Evolutionary conservation across 495 filamentous ascomycete genomes (phyloP).

Genomic region (Poronia punctata): DNA sequence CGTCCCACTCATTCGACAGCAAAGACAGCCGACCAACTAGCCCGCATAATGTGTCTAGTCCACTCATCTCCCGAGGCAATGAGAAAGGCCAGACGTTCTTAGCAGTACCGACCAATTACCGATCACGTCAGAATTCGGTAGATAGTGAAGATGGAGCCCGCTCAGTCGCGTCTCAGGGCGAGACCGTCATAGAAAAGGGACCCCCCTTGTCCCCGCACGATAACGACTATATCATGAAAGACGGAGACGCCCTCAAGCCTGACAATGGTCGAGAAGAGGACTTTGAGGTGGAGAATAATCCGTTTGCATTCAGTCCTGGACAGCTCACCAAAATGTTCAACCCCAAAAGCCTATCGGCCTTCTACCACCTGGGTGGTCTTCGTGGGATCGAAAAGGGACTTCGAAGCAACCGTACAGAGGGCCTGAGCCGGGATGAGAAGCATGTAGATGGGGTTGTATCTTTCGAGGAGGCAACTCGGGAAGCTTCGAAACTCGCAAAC

Average conservation of each 20-base stretch:
- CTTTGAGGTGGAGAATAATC: conserved; percentile 59
- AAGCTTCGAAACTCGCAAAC: conserved; percentile 22
- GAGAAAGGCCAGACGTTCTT: conserved; percentile 40
- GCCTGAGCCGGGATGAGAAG: conserved; percentile 62
- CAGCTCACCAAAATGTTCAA: conserved; percentile 69
- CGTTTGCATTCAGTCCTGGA: conserved; percentile 64
- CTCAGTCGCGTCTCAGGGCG: conserved; percentile 39
- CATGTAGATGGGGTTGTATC: conserved; percentile 47
- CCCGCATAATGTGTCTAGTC: conserved; percentile 82
- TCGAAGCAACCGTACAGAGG: conserved; percentile 55
- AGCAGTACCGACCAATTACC: conserved; percentile 38
- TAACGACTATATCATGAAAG: conserved; percentile 44
- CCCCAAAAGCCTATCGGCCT: conserved; percentile 67
- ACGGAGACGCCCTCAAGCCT: conserved; percentile 52
- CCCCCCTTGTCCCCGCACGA: conserved; percentile 29
- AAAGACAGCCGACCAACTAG: conserved; percentile 77
- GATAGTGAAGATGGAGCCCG: conserved; percentile 45
- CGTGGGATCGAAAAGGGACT: conserved; percentile 61
- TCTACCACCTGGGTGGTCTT: conserved; percentile 60
- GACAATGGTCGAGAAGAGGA: conserved; percentile 59
- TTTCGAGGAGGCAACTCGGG: conserved; percentile 52
- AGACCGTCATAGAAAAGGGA: conserved; percentile 30
- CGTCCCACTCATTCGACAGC: conserved; percentile 62
- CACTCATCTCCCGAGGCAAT: conserved; percentile 40
- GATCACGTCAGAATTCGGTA: conserved; percentile 48